These are phyloP conservation scores for Fusarium sp. DNA, from an alignment of 2,329 filamentous ascomycete genomes.

Conservation along the genomic window DNA sequence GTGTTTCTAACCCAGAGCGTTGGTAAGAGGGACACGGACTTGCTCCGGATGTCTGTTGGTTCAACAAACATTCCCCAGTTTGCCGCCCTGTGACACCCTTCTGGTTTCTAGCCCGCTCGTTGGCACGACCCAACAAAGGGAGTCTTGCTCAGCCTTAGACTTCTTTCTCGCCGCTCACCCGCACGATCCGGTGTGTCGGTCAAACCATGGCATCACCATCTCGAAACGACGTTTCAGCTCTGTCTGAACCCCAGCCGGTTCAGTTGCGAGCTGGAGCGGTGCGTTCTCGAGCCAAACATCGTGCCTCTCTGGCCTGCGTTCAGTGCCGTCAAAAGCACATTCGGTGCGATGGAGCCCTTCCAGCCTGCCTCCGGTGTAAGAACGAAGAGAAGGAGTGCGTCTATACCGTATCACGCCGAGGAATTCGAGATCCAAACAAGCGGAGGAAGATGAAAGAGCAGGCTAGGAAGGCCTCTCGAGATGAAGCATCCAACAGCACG, in stretches of 20 bases:
- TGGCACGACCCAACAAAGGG: slow-evolving; percentile 14
- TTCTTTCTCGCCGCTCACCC: slow-evolving; percentile 1
- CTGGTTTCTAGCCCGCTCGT: not conserved
- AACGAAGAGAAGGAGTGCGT: slow-evolving; percentile 24
- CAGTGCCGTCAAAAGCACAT: slow-evolving; percentile 37
- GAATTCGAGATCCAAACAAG: slow-evolving; percentile 30
- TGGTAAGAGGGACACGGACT: not conserved
- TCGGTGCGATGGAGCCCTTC: slow-evolving; percentile 33
- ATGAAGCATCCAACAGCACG: slow-evolving; percentile 10
- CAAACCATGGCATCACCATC: slow-evolving; percentile 27
- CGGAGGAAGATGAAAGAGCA: slow-evolving; percentile 20
- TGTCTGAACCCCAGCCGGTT: not conserved
- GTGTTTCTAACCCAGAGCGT: not conserved
- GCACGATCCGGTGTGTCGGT: not conserved
- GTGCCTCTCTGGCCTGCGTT: slow-evolving; percentile 37
- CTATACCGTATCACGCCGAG: slow-evolving; percentile 37
- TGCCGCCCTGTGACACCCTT: slow-evolving; percentile 9
- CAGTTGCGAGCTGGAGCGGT: slow-evolving; percentile 21
- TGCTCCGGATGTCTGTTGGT: slow-evolving; percentile 13
- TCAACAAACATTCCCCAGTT: slow-evolving; percentile 12
- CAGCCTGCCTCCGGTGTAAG: slow-evolving; percentile 35
- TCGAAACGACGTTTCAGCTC: slow-evolving; percentile 6
- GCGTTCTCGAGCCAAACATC: slow-evolving; percentile 26
- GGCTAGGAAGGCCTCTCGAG: not conserved
- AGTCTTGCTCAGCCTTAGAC: not conserved